These are phyloP conservation scores for Fomes fomentarius DNA, from an alignment of 1,284 basidiomycete species.

Conservation along the genomic window DNA sequence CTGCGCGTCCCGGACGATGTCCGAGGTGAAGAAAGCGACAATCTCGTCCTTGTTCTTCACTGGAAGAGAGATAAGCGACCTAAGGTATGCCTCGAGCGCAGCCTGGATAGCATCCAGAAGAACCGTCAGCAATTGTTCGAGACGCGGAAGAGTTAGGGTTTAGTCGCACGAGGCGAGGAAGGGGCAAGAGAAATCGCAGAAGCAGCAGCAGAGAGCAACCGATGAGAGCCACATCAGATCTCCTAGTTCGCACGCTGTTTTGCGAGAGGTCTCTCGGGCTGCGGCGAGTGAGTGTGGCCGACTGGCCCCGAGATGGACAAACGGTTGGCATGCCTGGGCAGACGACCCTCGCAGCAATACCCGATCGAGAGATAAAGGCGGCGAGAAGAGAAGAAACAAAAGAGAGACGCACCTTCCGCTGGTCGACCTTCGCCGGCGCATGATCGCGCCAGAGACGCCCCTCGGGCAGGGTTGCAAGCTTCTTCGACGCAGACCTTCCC, in stretches of 20 bases:
- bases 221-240: no score
- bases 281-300: not conserved
- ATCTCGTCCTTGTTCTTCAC: slow-evolving; percentile 90
- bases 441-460: slow-evolving; percentile 95
- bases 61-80: slow-evolving; percentile 82
- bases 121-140: slow-evolving; percentile 17
- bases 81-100: slow-evolving; percentile 86
- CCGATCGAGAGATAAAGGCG: not conserved
- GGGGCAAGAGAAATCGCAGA: no score
- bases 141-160: slow-evolving; percentile 12
- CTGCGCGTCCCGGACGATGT: slow-evolving; percentile 76
- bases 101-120: slow-evolving; percentile 45
- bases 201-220: no score
- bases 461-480: slow-evolving; percentile 84
- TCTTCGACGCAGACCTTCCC: slow-evolving; percentile 73
- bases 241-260: not conserved
- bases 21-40: slow-evolving; percentile 91
- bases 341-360: not conserved
- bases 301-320: slow-evolving; percentile 7
- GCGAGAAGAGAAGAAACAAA: not conserved
- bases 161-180: no score
- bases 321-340: not conserved
- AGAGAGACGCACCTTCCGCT: slow-evolving; percentile 73
- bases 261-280: not conserved
- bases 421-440: slow-evolving; percentile 95